These are phyloP conservation scores for Dactylorhiza incarnata DNA, from an alignment of 106 monocot genomes.

Conservation along the genomic window DNA sequence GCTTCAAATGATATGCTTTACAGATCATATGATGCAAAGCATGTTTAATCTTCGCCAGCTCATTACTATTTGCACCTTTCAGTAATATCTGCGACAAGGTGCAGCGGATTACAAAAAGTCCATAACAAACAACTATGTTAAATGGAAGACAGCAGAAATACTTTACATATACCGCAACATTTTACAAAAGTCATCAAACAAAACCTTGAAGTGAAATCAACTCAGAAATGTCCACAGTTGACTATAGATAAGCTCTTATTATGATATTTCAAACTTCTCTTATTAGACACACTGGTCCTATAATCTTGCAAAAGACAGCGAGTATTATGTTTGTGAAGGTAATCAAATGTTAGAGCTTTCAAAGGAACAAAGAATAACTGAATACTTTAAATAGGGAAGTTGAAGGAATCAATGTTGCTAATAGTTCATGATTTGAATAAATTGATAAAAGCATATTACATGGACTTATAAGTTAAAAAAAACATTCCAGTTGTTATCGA, in stretches of 20 bases:
- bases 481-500: neutral
- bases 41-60: slow-evolving; percentile 80
- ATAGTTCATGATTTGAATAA: neutral
- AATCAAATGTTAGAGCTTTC: neutral
- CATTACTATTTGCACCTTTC: slow-evolving; percentile 72
- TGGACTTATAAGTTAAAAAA: neutral
- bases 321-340: neutral
- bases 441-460: neutral
- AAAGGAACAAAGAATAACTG: neutral
- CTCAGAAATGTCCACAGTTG: neutral
- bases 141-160: neutral
- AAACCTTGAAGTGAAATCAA: neutral
- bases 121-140: neutral
- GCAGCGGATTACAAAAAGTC: neutral
- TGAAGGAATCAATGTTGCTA: neutral
- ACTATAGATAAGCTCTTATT: neutral
- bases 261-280: neutral
- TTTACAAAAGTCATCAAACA: neutral
- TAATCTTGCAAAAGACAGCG: neutral
- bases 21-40: slow-evolving; percentile 77
- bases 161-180: neutral
- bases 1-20: slow-evolving; percentile 89
- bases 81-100: slow-evolving; percentile 65
- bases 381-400: neutral
- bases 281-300: neutral